A percentile compares a stretch with the other conserved stretches of the same genome.
phyloP scores from a whole-genome alignment of 306 rosid genomes.

The Adenanthera pavonina region DNA sequence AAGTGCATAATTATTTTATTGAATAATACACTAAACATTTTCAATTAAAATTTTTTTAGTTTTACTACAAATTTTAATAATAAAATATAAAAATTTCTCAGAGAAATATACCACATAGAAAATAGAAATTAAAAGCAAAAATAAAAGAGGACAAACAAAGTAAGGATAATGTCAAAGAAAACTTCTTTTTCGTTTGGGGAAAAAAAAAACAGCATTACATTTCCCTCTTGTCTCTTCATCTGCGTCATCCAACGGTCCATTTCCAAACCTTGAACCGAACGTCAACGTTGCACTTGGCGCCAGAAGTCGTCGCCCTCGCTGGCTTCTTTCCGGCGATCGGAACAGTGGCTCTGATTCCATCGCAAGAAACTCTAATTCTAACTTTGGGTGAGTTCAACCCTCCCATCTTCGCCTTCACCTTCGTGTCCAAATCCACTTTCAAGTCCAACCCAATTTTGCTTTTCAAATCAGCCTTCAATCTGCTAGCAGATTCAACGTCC shows the following conservation, averaged over 20 bases:
- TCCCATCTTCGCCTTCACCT: slow-evolving; percentile 70
- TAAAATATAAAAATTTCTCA: too few relatives aligned
- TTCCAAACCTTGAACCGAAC: slow-evolving; percentile 90
- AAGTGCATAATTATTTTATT: too few relatives aligned
- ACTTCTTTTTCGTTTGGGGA: too few relatives aligned
- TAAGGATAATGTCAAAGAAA: background rate
- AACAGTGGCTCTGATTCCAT: slow-evolving; percentile 59
- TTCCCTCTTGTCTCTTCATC: background rate
- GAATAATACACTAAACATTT: too few relatives aligned
- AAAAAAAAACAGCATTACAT: too few relatives aligned
- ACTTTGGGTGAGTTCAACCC: slow-evolving; percentile 62
- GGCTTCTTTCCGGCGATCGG: slow-evolving; percentile 67
- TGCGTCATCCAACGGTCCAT: slow-evolving; percentile 61
- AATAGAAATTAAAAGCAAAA: background rate
- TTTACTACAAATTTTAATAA: too few relatives aligned
- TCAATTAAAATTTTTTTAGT: too few relatives aligned
- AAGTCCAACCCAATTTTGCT: slow-evolving; percentile 64
- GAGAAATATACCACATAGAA: background rate
- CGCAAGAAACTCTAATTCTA: slow-evolving; percentile 69
- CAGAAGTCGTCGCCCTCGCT: slow-evolving; percentile 63
- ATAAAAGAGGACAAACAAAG: background rate
- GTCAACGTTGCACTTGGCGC: slow-evolving; percentile 67
- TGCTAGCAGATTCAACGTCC: slow-evolving; percentile 35
- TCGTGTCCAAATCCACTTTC: slow-evolving; percentile 63
- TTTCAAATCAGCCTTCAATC: slow-evolving; percentile 57